Percentiles rank a stretch among this genome's conserved stretches.
phyloP scores from a whole-genome alignment of 2,329 filamentous ascomycete species.

The Colletotrichum musae region DNA sequence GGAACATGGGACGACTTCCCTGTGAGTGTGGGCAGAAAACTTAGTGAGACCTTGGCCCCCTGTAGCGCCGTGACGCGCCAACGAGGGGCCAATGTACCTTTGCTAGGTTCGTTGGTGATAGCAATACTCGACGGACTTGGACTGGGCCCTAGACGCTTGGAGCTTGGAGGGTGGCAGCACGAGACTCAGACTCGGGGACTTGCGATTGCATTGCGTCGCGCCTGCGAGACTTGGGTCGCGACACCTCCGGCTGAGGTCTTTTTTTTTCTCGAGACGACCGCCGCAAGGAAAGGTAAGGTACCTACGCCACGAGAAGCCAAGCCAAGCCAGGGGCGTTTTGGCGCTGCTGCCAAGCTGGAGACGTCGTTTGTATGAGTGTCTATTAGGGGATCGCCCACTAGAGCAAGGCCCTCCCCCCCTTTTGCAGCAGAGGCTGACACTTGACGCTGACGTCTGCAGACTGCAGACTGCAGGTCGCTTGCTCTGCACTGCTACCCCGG shows the following conservation, averaged over 20 bases:
- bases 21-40: slow-evolving; percentile 6
- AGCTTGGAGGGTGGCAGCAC: not conserved
- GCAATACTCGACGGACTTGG: slow-evolving; percentile 4
- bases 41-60: slow-evolving; percentile 14
- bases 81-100: not conserved
- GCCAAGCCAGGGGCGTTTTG: slow-evolving; percentile 36
- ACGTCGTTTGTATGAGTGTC: slow-evolving; percentile 23
- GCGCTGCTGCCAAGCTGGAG: slow-evolving; percentile 35
- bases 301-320: not conserved
- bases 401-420: not conserved
- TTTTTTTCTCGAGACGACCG: not conserved
- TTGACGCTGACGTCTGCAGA: slow-evolving; percentile 5
- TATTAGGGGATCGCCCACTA: slow-evolving; percentile 15
- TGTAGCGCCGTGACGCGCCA: slow-evolving; percentile 10
- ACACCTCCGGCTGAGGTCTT: not conserved
- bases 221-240: not conserved
- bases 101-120: too few relatives aligned
- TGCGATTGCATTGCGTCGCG: not conserved
- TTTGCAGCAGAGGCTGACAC: slow-evolving; percentile 21
- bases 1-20: slow-evolving; percentile 37
- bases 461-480: slow-evolving; percentile 3
- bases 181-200: slow-evolving; percentile 3
- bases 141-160: not conserved
- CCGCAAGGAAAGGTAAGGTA: not conserved
- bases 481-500: not conserved